Evolutionary conservation across 2,329 filamentous ascomycete species (phyloP).

Genomic region (Colletotrichum sp.): DNA sequence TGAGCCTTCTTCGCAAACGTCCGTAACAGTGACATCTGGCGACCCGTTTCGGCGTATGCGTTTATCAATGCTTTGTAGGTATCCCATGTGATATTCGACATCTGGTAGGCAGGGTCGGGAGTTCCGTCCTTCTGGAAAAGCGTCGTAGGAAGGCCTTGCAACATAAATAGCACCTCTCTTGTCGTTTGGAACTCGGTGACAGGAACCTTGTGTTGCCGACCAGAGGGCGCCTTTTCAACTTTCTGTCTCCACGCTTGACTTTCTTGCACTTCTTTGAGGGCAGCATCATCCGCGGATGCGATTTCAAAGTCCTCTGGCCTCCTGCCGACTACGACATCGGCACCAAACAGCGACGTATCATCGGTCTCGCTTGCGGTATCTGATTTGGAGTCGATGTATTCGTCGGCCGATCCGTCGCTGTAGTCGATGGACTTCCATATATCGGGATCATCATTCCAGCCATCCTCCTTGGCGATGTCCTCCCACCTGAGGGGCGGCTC

Average conservation of each 20-base stretch:
- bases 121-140: constrained; percentile 61
- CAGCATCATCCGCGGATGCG: constrained; percentile 33
- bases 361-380: constrained; percentile 36
- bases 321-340: constrained; percentile 33
- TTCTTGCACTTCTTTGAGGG: constrained; percentile 36
- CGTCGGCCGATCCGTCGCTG: constrained; percentile 69
- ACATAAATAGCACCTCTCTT: constrained; percentile 74
- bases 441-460: constrained; percentile 68
- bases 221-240: not conserved
- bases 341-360: constrained; percentile 39
- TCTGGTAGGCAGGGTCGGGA: constrained; percentile 47
- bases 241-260: constrained; percentile 52
- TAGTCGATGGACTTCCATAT: constrained; percentile 78
- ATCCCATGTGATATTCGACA: constrained; percentile 54
- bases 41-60: constrained; percentile 52
- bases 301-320: constrained; percentile 35
- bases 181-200: constrained; percentile 19
- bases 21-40: constrained; percentile 50
- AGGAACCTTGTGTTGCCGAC: constrained; percentile 15
- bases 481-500: constrained; percentile 72
- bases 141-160: constrained; percentile 77
- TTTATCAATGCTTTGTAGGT: constrained; percentile 53
- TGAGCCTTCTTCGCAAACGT: constrained; percentile 48
- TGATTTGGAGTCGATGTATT: constrained; percentile 39
- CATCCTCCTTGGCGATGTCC: constrained; percentile 78